Evolutionary conservation across 495 filamentous ascomycete genomes (phyloP).

Genomic region (Hypoxylon subgilvum): DNA sequence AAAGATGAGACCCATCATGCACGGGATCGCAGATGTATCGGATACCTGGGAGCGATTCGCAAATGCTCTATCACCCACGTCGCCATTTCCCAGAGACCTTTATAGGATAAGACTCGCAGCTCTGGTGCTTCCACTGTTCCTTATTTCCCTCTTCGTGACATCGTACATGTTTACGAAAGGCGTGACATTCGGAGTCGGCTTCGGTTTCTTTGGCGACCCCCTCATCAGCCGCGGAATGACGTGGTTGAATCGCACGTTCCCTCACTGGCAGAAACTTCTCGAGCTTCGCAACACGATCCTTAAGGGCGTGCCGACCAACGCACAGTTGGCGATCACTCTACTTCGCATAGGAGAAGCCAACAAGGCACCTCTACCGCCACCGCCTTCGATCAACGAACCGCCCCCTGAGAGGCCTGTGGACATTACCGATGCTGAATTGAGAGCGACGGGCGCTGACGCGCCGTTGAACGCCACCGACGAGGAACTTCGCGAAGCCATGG

Average conservation of each 20-base stretch:
- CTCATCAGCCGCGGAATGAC: conserved; percentile 63
- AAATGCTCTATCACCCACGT: conserved; percentile 79
- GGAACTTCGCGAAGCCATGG: conserved; percentile 53
- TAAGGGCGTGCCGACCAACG: conserved; percentile 86
- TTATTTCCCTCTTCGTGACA: conserved; percentile 65
- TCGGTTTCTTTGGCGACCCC: conserved; percentile 83
- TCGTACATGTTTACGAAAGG: conserved; percentile 78
- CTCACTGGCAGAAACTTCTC: conserved; percentile 76
- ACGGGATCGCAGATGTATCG: conserved; percentile 70
- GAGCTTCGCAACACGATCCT: conserved; percentile 72
- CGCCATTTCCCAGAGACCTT: conserved; percentile 71
- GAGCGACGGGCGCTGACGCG: conserved; percentile 45
- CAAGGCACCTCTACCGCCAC: conserved; percentile 80
- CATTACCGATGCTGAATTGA: conserved; percentile 55
- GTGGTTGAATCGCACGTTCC: conserved; percentile 69
- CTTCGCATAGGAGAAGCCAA: conserved; percentile 86
- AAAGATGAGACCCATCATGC: conserved; percentile 78
- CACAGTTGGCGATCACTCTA: conserved; percentile 82
- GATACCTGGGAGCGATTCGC: conserved; percentile 82
- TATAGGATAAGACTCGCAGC: conserved; percentile 68
- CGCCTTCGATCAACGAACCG: conserved; percentile 62
- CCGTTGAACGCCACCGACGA: conserved; percentile 49
- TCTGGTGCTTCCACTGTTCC: conserved; percentile 63
- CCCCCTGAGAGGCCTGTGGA: conserved; percentile 59
- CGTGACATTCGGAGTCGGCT: conserved; percentile 67